Evolutionary conservation across 768 basidiomycete species (phyloP).

Genomic region (Panellus pusillus): DNA sequence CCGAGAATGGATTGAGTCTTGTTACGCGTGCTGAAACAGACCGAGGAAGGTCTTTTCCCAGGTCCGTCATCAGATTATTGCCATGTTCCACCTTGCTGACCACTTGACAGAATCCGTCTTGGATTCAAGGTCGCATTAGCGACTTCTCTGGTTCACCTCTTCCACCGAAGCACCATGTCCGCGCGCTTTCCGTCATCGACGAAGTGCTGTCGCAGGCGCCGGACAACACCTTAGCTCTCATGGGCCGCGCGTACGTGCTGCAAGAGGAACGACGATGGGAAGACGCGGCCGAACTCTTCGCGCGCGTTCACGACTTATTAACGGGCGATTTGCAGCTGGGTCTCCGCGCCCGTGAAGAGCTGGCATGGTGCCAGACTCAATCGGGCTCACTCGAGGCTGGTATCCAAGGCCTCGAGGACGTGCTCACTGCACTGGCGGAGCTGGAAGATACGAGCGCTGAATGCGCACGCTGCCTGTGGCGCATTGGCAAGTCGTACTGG

Average conservation of each 20-base stretch:
- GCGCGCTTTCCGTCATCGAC: constrained; percentile 73
- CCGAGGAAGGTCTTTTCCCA: constrained; percentile 52
- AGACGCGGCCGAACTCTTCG: constrained; percentile 65
- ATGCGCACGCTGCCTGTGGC: constrained; percentile 80
- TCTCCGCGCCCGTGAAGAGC: constrained; percentile 74
- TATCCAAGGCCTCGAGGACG: constrained; percentile 45
- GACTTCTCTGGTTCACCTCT: constrained; percentile 79
- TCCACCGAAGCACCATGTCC: constrained; percentile 85
- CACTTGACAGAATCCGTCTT: constrained; percentile 51
- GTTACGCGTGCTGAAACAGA: constrained; percentile 55
- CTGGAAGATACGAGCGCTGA: constrained; percentile 53
- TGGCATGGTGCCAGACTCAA: constrained; percentile 80
- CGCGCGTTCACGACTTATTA: constrained; percentile 49
- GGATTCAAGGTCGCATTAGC: constrained; percentile 73
- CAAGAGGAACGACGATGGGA: constrained; percentile 65
- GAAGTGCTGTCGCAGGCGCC: constrained; percentile 67
- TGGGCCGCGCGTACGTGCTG: constrained; percentile 74
- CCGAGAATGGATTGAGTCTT: constrained; percentile 68
- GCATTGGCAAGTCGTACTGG: constrained; percentile 79
- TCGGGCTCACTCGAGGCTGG: constrained; percentile 47
- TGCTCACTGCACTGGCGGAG: constrained; percentile 44
- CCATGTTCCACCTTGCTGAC: neutral
- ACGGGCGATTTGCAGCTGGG: constrained; percentile 46
- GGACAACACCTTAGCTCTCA: constrained; percentile 61
- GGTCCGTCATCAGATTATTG: constrained; percentile 32